These are phyloP conservation scores for Tricholoma bakamatsutake DNA, from an alignment of 768 basidiomycete species.

Conservation along the genomic window DNA sequence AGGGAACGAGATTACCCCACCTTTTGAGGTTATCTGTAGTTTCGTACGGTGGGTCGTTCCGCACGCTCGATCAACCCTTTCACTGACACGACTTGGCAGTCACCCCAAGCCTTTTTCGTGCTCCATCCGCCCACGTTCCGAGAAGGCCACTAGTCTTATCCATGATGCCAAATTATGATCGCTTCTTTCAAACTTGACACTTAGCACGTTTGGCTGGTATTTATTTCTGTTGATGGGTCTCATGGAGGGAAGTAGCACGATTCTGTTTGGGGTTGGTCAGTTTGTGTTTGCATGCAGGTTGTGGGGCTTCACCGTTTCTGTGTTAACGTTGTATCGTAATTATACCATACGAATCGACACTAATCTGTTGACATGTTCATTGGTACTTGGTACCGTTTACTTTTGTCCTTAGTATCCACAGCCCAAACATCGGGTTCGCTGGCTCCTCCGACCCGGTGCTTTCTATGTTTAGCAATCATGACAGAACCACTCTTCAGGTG, in stretches of 20 bases:
- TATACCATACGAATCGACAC: not conserved
- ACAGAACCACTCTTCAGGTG: not conserved
- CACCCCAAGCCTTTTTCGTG: slow-evolving; percentile 49
- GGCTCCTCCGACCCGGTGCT: too few relatives aligned
- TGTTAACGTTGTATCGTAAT: not conserved
- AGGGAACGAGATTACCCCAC: slow-evolving; percentile 35
- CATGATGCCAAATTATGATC: slow-evolving; percentile 18
- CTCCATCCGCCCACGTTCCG: slow-evolving; percentile 38
- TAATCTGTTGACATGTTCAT: not conserved
- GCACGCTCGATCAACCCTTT: not conserved
- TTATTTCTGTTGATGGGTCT: not conserved
- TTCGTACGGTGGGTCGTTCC: slow-evolving; percentile 39
- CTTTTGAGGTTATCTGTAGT: slow-evolving; percentile 32
- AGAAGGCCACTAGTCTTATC: slow-evolving; percentile 23
- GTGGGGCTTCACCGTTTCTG: not conserved
- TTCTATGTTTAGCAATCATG: not conserved
- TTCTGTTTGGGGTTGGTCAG: not conserved
- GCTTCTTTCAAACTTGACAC: not conserved
- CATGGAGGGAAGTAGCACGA: not conserved
- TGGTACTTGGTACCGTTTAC: not conserved
- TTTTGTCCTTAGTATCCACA: too few relatives aligned
- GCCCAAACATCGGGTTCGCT: not conserved
- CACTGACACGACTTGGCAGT: slow-evolving; percentile 21
- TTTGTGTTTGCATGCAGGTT: not conserved
- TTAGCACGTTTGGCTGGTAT: not conserved